These are phyloP conservation scores for Heimioporus sp. DNA, from an alignment of 768 basidiomycete species.

Conservation along the genomic window DNA sequence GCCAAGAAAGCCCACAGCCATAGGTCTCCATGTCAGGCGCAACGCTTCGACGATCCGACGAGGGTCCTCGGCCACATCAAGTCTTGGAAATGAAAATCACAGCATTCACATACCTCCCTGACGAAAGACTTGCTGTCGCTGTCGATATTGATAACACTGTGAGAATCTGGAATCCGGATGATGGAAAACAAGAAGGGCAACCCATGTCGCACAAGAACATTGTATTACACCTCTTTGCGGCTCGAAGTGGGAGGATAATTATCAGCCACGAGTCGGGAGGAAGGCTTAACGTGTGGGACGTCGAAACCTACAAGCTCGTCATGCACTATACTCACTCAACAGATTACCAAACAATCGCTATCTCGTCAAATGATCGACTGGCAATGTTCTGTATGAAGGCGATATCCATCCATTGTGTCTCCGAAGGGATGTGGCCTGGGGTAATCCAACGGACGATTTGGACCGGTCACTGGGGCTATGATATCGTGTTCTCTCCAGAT, in stretches of 20 bases:
- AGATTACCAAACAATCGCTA: neutral
- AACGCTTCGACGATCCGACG: too few species aligned
- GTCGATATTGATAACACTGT: neutral
- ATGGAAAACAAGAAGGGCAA: neutral
- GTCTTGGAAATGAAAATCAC: too few species aligned
- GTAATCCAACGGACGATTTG: neutral
- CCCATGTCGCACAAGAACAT: neutral
- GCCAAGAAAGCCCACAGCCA: too few species aligned
- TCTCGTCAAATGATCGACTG: conserved; percentile 4
- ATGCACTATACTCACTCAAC: neutral
- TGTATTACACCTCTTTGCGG: neutral
- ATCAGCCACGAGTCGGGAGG: neutral
- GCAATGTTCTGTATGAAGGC: neutral
- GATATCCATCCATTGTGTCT: neutral
- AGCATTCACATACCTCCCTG: too few species aligned
- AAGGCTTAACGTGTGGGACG: conserved; percentile 1
- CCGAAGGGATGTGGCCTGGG: neutral
- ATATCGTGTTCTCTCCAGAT: conserved; percentile 1
- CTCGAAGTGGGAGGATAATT: neutral
- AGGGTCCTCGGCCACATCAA: too few species aligned
- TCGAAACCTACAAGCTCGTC: neutral
- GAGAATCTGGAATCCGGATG: neutral
- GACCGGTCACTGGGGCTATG: neutral
- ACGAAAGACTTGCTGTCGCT: neutral
- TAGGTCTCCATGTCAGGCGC: too few species aligned